Percentiles rank a stretch among this genome's conserved stretches.
These are phyloP conservation scores for Hymenoscyphus salicellus DNA, from an alignment of 2,329 filamentous ascomycete species.

Conservation along the genomic window DNA sequence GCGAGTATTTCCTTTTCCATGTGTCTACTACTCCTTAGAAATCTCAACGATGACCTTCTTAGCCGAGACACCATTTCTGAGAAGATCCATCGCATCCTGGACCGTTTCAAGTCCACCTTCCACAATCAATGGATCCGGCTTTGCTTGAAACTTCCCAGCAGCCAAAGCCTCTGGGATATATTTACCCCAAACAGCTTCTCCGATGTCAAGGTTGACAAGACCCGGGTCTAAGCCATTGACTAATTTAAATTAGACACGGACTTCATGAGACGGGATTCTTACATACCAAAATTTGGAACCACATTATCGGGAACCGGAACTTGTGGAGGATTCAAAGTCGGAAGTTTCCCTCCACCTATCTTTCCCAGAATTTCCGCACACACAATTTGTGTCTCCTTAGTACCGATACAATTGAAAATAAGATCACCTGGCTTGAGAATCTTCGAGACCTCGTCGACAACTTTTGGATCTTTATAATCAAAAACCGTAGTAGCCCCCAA, in stretches of 20 bases:
- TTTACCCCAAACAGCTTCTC: slow-evolving; percentile 39
- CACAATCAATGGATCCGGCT: slow-evolving; percentile 41
- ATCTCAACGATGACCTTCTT: slow-evolving; percentile 42
- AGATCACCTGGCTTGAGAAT: slow-evolving; percentile 16
- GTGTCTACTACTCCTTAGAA: no score
- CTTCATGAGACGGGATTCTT: slow-evolving; percentile 18
- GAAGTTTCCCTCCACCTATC: slow-evolving; percentile 29
- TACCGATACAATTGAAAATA: slow-evolving; percentile 32
- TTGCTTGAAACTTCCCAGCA: slow-evolving; percentile 37
- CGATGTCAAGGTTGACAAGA: slow-evolving; percentile 32
- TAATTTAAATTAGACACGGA: slow-evolving; percentile 3
- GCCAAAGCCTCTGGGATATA: slow-evolving; percentile 41
- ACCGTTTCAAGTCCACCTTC: slow-evolving; percentile 43
- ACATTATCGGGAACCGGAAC: slow-evolving; percentile 26
- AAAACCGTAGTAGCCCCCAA: slow-evolving; percentile 46
- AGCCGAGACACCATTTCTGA: slow-evolving; percentile 41
- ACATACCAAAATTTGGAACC: slow-evolving; percentile 21
- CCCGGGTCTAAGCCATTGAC: slow-evolving; percentile 31
- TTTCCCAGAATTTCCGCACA: slow-evolving; percentile 34
- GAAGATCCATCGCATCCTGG: slow-evolving; percentile 41
- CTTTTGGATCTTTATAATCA: slow-evolving; percentile 40
- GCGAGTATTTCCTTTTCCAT: no score
- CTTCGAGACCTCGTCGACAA: slow-evolving; percentile 20
- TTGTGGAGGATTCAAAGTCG: slow-evolving; percentile 18
- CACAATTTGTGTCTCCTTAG: slow-evolving; percentile 21